Percentiles rank a stretch among this genome's conserved stretches.
Evolutionary conservation across 2,329 filamentous ascomycete species (phyloP).

Genomic region (Epichloe bromicola): DNA sequence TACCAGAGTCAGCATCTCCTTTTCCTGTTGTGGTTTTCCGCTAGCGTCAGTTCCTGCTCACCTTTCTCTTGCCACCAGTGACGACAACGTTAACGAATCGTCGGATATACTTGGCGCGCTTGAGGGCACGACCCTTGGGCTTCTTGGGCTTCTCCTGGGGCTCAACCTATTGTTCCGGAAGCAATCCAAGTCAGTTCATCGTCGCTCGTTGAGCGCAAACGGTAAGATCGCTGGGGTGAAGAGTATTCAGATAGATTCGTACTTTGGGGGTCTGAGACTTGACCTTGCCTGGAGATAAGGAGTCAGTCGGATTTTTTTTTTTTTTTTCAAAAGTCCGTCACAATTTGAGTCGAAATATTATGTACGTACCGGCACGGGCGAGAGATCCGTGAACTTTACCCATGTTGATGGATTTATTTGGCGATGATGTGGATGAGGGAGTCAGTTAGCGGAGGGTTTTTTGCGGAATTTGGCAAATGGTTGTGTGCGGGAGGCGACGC

Average conservation of each 20-base stretch:
- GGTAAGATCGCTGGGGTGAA: not conserved
- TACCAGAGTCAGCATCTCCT: constrained; percentile 12
- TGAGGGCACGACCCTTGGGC: constrained; percentile 94
- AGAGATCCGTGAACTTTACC: constrained; percentile 91
- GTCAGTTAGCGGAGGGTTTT: constrained; percentile 16
- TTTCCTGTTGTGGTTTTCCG: not conserved
- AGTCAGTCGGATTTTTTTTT: not conserved
- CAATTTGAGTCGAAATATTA: too few relatives aligned
- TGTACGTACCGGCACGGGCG: constrained; percentile 57
- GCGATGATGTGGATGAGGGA: constrained; percentile 24
- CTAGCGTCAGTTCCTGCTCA: constrained; percentile 26
- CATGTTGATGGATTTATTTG: constrained; percentile 46
- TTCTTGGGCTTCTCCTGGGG: constrained; percentile 91
- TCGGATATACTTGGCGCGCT: constrained; percentile 91
- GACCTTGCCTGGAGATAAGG: constrained; percentile 63
- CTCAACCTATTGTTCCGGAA: constrained; percentile 49
- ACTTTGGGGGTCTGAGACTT: constrained; percentile 93
- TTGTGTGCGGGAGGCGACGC: constrained; percentile 22
- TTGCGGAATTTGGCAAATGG: constrained; percentile 25
- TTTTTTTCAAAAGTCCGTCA: too few relatives aligned
- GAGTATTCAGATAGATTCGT: constrained; percentile 25
- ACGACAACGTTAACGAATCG: constrained; percentile 97
- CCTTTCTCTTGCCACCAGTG: constrained; percentile 98
- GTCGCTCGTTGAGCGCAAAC: constrained; percentile 9
- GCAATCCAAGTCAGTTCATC: constrained; percentile 17